phyloP scores from a whole-genome alignment of 139 green algal species.

The Chlorella sorokiniana region DNA sequence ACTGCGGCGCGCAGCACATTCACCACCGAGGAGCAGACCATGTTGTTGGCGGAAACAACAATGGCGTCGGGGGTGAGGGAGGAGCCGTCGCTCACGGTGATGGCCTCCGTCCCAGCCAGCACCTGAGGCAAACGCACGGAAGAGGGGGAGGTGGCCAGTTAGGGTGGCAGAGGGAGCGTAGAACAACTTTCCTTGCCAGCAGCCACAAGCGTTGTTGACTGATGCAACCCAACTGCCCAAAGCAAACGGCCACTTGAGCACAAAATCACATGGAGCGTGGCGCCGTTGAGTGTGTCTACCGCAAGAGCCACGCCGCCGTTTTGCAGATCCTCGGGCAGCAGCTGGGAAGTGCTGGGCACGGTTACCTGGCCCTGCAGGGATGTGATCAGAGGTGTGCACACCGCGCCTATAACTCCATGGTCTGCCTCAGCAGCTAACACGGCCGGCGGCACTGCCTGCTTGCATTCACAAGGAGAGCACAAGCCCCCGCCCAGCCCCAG shows the following conservation, averaged over 20 bases:
- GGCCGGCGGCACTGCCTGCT: neutral
- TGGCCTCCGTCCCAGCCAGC: neutral
- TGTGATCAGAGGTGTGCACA: too few species aligned
- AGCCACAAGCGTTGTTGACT: too few species aligned
- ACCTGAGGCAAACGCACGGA: neutral
- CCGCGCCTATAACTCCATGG: too few species aligned
- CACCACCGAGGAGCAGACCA: neutral
- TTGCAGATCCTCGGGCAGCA: constrained; percentile 15
- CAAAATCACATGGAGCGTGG: neutral
- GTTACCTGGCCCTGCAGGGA: constrained; percentile 7
- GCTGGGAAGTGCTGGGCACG: neutral
- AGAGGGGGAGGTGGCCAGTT: neutral
- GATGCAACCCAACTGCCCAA: neutral
- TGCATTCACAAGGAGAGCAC: neutral
- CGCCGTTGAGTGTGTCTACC: constrained; percentile 11
- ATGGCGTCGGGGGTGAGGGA: neutral
- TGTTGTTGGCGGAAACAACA: constrained; percentile 5
- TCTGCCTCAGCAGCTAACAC: neutral
- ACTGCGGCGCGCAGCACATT: neutral
- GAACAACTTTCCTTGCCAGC: neutral
- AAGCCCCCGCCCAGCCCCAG: neutral
- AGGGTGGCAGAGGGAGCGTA: too few species aligned
- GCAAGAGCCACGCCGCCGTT: neutral
- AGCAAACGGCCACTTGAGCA: neutral
- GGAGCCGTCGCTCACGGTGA: constrained; percentile 5